Evolutionary conservation across 352 stramenopile species (phyloP).

Genomic region (Phytophthora brassicae): DNA sequence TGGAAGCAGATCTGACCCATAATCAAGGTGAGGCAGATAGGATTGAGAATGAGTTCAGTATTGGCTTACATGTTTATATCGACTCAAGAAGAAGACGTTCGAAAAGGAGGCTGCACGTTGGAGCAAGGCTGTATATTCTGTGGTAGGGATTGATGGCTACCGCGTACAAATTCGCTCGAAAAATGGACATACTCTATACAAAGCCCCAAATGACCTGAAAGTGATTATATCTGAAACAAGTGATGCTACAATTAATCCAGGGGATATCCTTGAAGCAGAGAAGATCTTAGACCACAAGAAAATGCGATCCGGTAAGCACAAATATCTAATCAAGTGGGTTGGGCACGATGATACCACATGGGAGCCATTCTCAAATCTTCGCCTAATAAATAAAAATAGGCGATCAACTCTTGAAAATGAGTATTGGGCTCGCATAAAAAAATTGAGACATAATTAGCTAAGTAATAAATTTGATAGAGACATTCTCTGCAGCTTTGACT

Average conservation of each 20-base stretch:
- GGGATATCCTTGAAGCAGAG: conserved; percentile 21
- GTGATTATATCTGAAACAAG: conserved; percentile 16
- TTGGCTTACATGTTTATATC: conserved; percentile 14
- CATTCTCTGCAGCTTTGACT: conserved; percentile 1
- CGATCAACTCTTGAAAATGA: conserved; percentile 1
- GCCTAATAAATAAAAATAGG: conserved; percentile 17
- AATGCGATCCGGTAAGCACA: conserved; percentile 9
- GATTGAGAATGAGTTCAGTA: conserved; percentile 5
- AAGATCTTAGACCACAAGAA: conserved; percentile 20
- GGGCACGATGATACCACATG: conserved; percentile 19
- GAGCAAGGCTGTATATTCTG: conserved; percentile 15
- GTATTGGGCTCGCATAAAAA: conserved; percentile 1
- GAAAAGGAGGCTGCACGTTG: too few relatives aligned
- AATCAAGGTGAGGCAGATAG: conserved; percentile 8
- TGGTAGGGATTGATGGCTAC: conserved; percentile 27
- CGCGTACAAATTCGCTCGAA: conserved; percentile 26
- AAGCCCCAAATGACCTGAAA: conserved; percentile 22
- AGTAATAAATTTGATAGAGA: conserved; percentile 9
- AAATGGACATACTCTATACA: conserved; percentile 30
- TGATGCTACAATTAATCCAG: conserved; percentile 9
- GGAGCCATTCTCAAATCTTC: conserved; percentile 24
- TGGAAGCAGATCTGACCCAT: conserved; percentile 9
- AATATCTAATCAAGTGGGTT: conserved; percentile 31
- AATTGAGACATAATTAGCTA: conserved; percentile 2
- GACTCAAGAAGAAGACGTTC: conserved; percentile 14